Evolutionary conservation across 2,329 filamentous ascomycete genomes (phyloP), one percentile per base, ranked within the genome.

Genomic region (Diaporthe sp.): DNA sequence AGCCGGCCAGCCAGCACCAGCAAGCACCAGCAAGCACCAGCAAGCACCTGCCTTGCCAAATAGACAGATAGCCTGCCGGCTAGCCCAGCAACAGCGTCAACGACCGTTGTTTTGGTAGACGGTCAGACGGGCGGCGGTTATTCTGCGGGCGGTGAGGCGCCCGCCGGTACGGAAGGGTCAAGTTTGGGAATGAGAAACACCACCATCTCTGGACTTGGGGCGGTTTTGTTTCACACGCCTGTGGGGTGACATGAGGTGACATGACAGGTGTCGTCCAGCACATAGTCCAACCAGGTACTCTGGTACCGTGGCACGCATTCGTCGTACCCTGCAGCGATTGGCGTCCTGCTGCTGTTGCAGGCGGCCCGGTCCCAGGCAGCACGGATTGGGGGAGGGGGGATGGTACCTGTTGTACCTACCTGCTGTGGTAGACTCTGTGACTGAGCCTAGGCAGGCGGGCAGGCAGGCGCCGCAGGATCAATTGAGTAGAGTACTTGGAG

Each of bases 141-240:
- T 68, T 13, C 47, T 53, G 44, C 4, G 63, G 63, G 44, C 47
- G 63, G 12, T 13, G 47, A 53, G 63, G 63, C 47, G 47, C 47
- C 28, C 13, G 20, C n/a, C 31, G 63, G 63, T 39, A 53, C 31
- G 44, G 44, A 8, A 39, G 47, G 25, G 31, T 20, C 9, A 68
- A 20, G n/a, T 49, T 22, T 65, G 44, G 44, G 44, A 51, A 37
- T 49, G 47, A 34, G 65, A 53, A 68, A 68, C 31, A 53, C 47
- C 2, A 39, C 15, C 34, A 13, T 25, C 37, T 22, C n/a, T n/a
- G 47, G 7, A 37, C 28, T 39, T 42, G 22, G 61, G 44, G 12
- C 28, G 51, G 47, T 53, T 53, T 68, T 51, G 65, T 68, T 68
- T 68, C 65, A 68, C 65, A 68, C 65, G 31, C 65, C 47, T 51